Conservation (phyloP, 208 protist species). For the Trypanosoma vivax region DNA sequence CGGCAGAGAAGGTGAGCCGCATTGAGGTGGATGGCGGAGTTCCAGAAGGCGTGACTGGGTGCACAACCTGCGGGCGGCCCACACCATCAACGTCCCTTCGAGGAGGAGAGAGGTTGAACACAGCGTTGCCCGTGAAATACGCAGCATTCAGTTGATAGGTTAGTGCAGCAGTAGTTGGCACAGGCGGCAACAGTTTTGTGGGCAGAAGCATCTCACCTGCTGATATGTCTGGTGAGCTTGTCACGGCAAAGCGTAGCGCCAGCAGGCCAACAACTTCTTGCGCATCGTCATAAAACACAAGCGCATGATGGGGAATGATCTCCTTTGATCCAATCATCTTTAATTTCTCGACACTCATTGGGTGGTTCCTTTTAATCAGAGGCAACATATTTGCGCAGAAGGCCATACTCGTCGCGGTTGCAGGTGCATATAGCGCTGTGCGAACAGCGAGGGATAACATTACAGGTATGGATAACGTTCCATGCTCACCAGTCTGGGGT, state of each 20-base stretch:
- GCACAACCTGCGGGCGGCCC: constrained; percentile 1
- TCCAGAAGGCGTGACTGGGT: not conserved
- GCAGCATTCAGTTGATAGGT: constrained; percentile 23
- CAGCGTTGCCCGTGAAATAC: constrained; percentile 26
- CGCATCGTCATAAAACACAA: constrained; percentile 54
- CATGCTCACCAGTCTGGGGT: constrained; percentile 51
- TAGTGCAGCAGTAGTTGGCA: constrained; percentile 6
- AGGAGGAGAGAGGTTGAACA: constrained; percentile 5
- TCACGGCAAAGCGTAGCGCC: constrained; percentile 31
- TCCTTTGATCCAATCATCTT: not conserved
- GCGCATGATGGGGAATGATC: constrained; percentile 63
- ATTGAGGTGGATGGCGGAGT: not conserved
- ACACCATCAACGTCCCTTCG: not conserved
- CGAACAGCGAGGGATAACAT: constrained; percentile 13
- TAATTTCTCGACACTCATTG: not conserved
- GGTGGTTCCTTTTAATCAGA: constrained; percentile 58
- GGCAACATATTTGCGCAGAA: constrained; percentile 64
- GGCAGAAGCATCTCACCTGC: constrained; percentile 30
- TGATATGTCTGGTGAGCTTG: constrained; percentile 19
- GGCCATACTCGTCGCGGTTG: constrained; percentile 27
- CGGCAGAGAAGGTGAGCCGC: constrained; percentile 7
- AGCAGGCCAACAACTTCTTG: constrained; percentile 38
- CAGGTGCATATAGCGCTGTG: constrained; percentile 24
- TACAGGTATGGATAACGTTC: constrained; percentile 39
- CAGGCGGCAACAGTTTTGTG: constrained; percentile 11